Base-by-base conservation (phyloP, 345 rosid genomes). In the Carallia brachiata region DNA sequence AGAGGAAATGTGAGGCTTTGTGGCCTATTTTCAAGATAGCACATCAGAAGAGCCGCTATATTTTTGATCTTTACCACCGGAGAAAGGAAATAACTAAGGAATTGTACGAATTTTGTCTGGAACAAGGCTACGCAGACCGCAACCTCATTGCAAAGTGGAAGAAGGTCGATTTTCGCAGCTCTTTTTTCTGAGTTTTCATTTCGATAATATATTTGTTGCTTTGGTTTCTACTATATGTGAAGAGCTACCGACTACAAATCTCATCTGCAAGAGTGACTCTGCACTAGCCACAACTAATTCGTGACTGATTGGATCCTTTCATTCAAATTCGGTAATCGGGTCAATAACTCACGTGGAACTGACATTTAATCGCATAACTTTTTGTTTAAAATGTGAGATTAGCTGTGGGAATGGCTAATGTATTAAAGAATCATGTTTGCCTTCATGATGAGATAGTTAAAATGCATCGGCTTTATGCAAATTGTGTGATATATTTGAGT, bases 11-110 rank as follows among this genome's bases (percentile, higher is more conserved):
- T 57, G 92, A 92, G 74, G 76, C 84, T 2, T 69, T 92, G 50
- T 90, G 97, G 96, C 90, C 94, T 60, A 90, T 87, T 44, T 90
- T 88, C 77, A 87, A 90, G 77, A 84, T 86, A 37, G 80, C 96
- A 50, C 92, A 88, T 70, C 92, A 88, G 73, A 88, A 89, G 78
- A 90, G 94, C 81, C 81, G 88, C 48, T 90, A 87, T 66, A 74
- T 92, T n/a, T 92, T 81, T 40, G 87, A 92, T 69, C 90, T 88
- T 44, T 86, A 84, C 23, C 70, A 88, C 68, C 66, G 82, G 47
- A 83, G 86, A 78, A 84, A 84, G 40, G 92, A 87, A 71, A 90
- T 90, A 55, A 85, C 96, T 18, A 84, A 82, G 78, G 91, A 92
- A 70, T 78, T 90, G 7, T 92, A 82, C 54, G 96, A 90, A 68